Evolutionary conservation across 179 eudicot species (phyloP).

Genomic region (Actinidia polygama): DNA sequence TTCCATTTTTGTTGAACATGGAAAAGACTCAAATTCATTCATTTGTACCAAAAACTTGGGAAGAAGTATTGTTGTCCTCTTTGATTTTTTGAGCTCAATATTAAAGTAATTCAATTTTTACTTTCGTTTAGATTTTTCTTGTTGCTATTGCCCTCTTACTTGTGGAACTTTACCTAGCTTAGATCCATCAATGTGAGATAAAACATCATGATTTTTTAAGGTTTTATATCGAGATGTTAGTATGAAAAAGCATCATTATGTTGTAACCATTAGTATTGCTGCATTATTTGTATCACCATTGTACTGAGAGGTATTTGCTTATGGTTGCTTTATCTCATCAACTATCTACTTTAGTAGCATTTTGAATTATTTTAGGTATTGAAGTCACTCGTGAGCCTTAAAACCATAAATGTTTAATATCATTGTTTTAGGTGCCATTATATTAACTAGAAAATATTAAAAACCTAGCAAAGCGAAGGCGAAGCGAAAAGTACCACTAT

Average conservation of each 20-base stretch:
- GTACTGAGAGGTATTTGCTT: background rate
- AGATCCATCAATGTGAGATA: background rate
- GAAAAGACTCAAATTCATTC: too few species aligned
- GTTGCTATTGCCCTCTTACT: background rate
- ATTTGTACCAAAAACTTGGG: too few species aligned
- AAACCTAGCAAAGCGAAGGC: too few species aligned
- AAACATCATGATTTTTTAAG: background rate
- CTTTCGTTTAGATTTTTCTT: background rate
- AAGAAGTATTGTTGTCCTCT: too few species aligned
- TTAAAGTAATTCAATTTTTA: too few species aligned
- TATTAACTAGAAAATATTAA: background rate
- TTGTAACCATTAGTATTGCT: background rate
- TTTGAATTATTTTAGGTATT: background rate
- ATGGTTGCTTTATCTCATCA: background rate
- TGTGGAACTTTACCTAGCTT: background rate
- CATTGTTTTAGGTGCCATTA: conserved; percentile 10
- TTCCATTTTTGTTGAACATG: too few species aligned
- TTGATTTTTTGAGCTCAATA: too few species aligned
- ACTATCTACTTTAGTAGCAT: background rate
- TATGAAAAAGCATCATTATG: background rate
- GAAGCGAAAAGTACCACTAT: too few species aligned
- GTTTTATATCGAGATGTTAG: background rate
- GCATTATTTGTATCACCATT: background rate
- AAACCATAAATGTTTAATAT: too few species aligned
- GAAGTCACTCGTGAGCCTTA: too few species aligned